Base-by-base conservation (phyloP, 805 yeast species). In the Saccharomycopsis sp. region DNA sequence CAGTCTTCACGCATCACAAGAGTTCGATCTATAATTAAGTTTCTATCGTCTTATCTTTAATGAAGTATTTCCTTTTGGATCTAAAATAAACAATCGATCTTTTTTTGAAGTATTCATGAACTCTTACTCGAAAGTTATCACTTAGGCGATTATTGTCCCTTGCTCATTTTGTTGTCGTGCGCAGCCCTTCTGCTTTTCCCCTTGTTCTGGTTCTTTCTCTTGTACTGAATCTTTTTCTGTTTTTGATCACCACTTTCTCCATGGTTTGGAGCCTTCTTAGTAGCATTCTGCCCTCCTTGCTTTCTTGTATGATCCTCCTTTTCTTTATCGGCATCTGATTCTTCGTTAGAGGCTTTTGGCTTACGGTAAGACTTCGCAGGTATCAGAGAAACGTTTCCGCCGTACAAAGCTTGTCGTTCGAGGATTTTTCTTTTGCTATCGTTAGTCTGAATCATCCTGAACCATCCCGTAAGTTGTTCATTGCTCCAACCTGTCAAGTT, bases 401-500 rank as follows among this genome's bases (percentile, higher is more conserved):
- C 50, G 57, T 73, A 73, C 74, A 82, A 73, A 63, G 74, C 83
- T 61, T 79, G 79, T 55, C 84, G 85, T 64, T 88, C 95, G 57
- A 88, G 67, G 1, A 81, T 59, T 63, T 79, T 79, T 62, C 80
- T 84, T 57, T 87, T 75, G 50, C 75, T 75, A 0, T 94, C 90
- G 50, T 83, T 80, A 64, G 80, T 80, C 54, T 81, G 77, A 18
- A 91, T 67, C 86, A 87, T 86, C 57, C 87, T 73, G 1, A 86
- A 85, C 97, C 97, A 92, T 0, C 97, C 96, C 75, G 91, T 97
- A 52, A 92, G 82, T 68, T 89, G 96, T 66, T 90, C 97, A 69
- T 91, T 91, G 0, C 91, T 75, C 97, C 96, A 90, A 0, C 75
- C 75, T 0, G 85, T 79, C 44, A 75, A 74, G 3, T 68, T 63